Evolutionary conservation across 139 green algal genomes (phyloP).

Genomic region (Chlamydomonas sphaeroides): DNA sequence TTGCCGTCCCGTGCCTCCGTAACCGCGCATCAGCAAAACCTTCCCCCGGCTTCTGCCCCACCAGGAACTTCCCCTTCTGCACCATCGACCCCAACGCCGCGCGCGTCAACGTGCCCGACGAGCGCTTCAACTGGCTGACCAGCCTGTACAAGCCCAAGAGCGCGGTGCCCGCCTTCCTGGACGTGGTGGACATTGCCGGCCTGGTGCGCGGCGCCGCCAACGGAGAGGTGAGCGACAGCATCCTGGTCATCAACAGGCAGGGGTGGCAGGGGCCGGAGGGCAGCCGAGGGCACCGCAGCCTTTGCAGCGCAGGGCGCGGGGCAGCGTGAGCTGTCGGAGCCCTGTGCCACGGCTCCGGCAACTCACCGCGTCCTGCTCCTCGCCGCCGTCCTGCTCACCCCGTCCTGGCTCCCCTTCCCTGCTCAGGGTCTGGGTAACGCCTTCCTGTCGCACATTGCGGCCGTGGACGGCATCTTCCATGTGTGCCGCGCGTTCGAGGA

Average conservation of each 20-base stretch:
- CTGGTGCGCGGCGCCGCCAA: conserved; percentile 72
- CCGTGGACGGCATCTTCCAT: conserved; percentile 99
- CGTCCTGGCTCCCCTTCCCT: too few relatives aligned
- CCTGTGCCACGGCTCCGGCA: too few relatives aligned
- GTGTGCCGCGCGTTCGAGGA: conserved; percentile 96
- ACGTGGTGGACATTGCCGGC: conserved; percentile 97
- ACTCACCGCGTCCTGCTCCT: too few relatives aligned
- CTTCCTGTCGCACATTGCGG: conserved; percentile 96
- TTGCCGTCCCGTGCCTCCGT: too few relatives aligned
- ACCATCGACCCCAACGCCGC: conserved; percentile 95
- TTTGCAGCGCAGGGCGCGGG: too few relatives aligned
- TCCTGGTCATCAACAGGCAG: too few relatives aligned
- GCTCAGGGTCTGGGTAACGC: conserved; percentile 97
- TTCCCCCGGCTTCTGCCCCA: too few relatives aligned
- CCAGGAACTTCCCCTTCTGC: conserved; percentile 80
- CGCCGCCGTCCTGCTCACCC: too few relatives aligned
- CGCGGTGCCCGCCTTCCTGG: conserved; percentile 89
- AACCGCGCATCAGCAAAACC: too few relatives aligned
- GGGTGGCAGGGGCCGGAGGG: too few relatives aligned
- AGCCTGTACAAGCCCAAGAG: conserved; percentile 55
- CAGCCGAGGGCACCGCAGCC: too few relatives aligned
- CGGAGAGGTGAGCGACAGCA: background rate
- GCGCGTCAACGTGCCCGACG: conserved; percentile 95
- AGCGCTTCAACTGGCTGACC: conserved; percentile 85
- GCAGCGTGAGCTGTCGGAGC: too few relatives aligned